Conservation (phyloP, 257 asterid species). For the Knoxia roxburghii region DNA sequence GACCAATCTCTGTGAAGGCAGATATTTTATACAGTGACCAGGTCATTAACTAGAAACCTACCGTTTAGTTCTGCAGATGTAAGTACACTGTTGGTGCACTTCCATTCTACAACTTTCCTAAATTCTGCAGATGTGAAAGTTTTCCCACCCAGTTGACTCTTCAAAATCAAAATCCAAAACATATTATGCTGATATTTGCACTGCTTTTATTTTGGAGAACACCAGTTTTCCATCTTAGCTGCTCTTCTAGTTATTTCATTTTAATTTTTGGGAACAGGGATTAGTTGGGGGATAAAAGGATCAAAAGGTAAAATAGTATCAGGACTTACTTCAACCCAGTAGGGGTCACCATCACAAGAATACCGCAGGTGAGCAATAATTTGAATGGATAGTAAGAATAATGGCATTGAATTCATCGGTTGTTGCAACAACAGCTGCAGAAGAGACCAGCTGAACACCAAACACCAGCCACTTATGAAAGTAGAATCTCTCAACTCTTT, state of each 20-base stretch:
- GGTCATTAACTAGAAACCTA: neutral
- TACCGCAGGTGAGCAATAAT: slow-evolving; percentile 39
- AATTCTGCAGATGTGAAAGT: neutral
- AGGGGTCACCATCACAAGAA: slow-evolving; percentile 34
- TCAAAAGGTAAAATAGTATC: slow-evolving; percentile 6
- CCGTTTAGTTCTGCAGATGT: neutral
- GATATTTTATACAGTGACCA: neutral
- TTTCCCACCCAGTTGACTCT: neutral
- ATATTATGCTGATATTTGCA: neutral
- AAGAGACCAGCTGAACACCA: slow-evolving; percentile 63
- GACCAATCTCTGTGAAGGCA: no score
- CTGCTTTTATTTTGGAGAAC: neutral
- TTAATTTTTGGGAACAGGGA: neutral
- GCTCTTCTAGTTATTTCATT: neutral
- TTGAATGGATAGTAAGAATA: slow-evolving; percentile 53
- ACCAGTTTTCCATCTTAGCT: neutral
- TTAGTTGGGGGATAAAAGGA: neutral
- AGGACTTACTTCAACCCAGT: slow-evolving; percentile 78
- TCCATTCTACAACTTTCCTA: neutral
- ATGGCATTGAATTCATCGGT: slow-evolving; percentile 68
- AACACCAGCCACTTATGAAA: slow-evolving; percentile 54
- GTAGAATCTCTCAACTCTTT: slow-evolving; percentile 39
- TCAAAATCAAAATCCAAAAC: neutral
- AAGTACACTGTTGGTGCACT: neutral
- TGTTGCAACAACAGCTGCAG: slow-evolving; percentile 82